A percentile compares a stretch with the other conserved stretches of the same genome.
Evolutionary conservation across 345 rosid species (phyloP).

Genomic region (Citrus maxima): DNA sequence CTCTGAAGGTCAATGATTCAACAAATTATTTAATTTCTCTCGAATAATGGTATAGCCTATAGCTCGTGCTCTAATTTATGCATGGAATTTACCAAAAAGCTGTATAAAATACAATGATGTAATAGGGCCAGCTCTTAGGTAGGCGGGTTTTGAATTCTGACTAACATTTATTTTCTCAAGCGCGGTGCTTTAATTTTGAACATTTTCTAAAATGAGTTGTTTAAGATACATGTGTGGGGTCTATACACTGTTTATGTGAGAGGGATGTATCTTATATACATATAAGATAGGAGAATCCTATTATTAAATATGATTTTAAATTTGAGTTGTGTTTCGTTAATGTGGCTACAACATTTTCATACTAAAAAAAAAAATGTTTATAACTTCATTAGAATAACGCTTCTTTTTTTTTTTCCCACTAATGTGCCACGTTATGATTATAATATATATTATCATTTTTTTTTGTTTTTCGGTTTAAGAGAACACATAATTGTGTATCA

Average conservation of each 20-base stretch:
- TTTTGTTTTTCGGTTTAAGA: too few relatives aligned
- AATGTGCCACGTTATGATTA: not conserved
- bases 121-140: not conserved
- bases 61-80: not conserved
- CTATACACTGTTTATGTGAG: too few relatives aligned
- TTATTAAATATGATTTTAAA: too few relatives aligned
- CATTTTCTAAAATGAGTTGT: too few relatives aligned
- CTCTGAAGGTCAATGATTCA: not conserved
- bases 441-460: too few relatives aligned
- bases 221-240: too few relatives aligned
- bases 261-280: too few relatives aligned
- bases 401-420: too few relatives aligned
- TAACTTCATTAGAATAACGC: not conserved
- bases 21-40: not conserved
- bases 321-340: not conserved
- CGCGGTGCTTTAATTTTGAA: not conserved
- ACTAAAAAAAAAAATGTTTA: too few relatives aligned
- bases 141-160: not conserved
- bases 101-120: not conserved
- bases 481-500: too few relatives aligned
- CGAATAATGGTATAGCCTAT: not conserved
- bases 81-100: not conserved
- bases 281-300: fast-evolving
- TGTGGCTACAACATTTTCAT: not conserved
- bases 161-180: not conserved